Percentiles rank a stretch among this genome's conserved stretches.
Conservation (phyloP, 2,329 filamentous ascomycete genomes). For the Gaeumannomyces tritici region DNA sequence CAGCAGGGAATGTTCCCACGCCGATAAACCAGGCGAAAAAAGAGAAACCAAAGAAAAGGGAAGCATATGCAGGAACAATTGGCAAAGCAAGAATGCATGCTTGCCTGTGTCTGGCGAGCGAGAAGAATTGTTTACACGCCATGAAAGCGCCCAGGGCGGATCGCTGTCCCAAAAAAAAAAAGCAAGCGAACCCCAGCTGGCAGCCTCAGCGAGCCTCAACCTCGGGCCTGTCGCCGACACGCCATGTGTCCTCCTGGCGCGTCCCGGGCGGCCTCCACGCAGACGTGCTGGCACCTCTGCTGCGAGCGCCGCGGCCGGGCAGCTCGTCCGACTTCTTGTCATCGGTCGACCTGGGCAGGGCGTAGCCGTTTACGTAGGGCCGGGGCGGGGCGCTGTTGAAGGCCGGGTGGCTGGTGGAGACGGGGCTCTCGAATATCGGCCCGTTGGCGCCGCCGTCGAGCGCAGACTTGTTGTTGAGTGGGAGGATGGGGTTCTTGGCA, state of each 20-base stretch:
- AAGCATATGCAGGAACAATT: not conserved
- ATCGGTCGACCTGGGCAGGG: conserved; percentile 23
- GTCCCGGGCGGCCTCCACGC: conserved; percentile 72
- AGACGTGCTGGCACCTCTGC: conserved; percentile 35
- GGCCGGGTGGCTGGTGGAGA: conserved; percentile 15
- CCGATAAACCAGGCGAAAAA: not conserved
- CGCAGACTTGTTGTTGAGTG: conserved; percentile 42
- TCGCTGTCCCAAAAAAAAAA: not conserved
- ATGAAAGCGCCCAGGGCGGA: not conserved
- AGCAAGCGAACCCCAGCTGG: not conserved
- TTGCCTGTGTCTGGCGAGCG: not conserved
- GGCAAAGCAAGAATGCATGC: not conserved
- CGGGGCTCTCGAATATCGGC: conserved; percentile 27
- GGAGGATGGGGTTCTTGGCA: conserved; percentile 52
- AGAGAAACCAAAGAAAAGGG: not conserved
- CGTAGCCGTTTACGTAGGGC: conserved; percentile 36
- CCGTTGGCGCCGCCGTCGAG: conserved; percentile 20
- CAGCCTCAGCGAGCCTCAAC: conserved; percentile 5
- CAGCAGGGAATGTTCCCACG: no score
- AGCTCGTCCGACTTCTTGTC: conserved; percentile 50
- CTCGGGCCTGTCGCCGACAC: conserved; percentile 23
- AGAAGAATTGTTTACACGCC: not conserved
- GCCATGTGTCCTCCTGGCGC: conserved; percentile 80
- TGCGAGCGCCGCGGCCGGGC: conserved; percentile 20
- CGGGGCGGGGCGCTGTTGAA: conserved; percentile 14